Evolutionary conservation across 176 grass and related monocot species (phyloP), one percentile per base, ranked within the genome.

Genomic region (Chrysopogon serrulatus): DNA sequence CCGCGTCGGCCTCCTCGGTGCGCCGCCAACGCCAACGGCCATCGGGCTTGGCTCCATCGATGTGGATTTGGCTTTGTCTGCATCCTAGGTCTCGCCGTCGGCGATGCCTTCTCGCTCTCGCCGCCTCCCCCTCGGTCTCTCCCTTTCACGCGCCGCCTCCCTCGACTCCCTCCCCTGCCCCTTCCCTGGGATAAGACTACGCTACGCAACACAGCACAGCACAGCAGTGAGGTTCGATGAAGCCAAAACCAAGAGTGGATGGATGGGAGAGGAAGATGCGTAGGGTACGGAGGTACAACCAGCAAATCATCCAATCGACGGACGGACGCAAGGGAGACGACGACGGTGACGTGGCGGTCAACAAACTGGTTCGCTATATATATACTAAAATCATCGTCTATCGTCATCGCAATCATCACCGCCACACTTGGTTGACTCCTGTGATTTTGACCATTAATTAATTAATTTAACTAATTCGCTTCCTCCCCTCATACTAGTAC

Each of bases 21-120:
- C 32, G 32, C 32, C 31, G 65, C 65, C 21, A 24, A 32, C 10
- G 7, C 62, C 85, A 40, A 56, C 36, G 86, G 73, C 65, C 80
- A 79, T 88, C 73, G 86, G 80, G 73, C 73, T 56, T 80, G 85
- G 78, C 78, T 47, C 65, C 83, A 60, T 60, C 66, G 43, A 74
- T 28, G 40, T 41, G 3, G 27, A 65, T 69, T 30, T 39, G 80
- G 41, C 41, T 19, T 66, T 79, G 61, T 78, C 56, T 78, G 75
- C 34, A 42, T 77, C 77, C 64, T 88, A 71, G 86, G 69, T 71
- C 86, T 40, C 80, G 53, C 59, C 86, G 79, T 66, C 61, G 77
- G 26, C 77, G 60, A 37, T 27, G 73, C 42, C 10, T 48, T 65
- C 27, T 17, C 62, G 30, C 30, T 34, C 30, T 5, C 21, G 51